Evolutionary conservation across 768 basidiomycete species (phyloP).

Genomic region (Termitomyces sp.): DNA sequence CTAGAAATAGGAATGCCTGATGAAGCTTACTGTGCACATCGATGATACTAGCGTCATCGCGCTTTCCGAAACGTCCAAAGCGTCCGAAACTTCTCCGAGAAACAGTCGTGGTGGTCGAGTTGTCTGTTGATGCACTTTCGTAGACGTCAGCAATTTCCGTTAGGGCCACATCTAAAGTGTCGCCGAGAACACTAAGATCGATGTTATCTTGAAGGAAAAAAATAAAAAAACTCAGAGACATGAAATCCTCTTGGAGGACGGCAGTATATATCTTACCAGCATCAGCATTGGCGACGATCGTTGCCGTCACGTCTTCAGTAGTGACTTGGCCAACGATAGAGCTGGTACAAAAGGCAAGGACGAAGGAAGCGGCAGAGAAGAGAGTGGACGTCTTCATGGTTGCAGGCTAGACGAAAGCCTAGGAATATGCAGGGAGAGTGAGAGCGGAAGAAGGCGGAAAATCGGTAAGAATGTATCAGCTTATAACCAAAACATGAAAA

Average conservation of each 20-base stretch:
- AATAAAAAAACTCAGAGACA: background rate
- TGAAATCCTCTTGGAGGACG: background rate
- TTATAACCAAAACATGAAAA: background rate
- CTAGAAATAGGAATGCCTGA: background rate
- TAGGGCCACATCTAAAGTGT: slow-evolving; percentile 19
- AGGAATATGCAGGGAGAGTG: background rate
- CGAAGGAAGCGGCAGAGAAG: slow-evolving; percentile 15
- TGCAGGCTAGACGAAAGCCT: slow-evolving; percentile 18
- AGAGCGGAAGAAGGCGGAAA: background rate
- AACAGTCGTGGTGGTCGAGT: slow-evolving; percentile 4
- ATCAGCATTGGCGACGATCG: slow-evolving; percentile 23
- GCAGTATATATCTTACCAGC: slow-evolving; percentile 19
- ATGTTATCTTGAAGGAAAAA: slow-evolving; percentile 22
- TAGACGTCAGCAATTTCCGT: slow-evolving; percentile 22
- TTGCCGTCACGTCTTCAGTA: slow-evolving; percentile 16
- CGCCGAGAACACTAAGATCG: slow-evolving; percentile 22
- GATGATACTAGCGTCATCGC: slow-evolving; percentile 18
- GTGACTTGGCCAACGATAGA: slow-evolving; percentile 15
- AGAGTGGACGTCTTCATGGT: slow-evolving; percentile 29
- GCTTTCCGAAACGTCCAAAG: slow-evolving; percentile 10
- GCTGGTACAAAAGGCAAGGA: slow-evolving; percentile 11
- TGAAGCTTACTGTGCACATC: slow-evolving; percentile 26
- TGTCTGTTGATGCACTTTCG: background rate
- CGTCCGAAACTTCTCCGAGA: slow-evolving; percentile 4
- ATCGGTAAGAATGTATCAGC: background rate